Base-by-base conservation (phyloP, 331 rosid genomes). In the Cydonia oblonga region DNA sequence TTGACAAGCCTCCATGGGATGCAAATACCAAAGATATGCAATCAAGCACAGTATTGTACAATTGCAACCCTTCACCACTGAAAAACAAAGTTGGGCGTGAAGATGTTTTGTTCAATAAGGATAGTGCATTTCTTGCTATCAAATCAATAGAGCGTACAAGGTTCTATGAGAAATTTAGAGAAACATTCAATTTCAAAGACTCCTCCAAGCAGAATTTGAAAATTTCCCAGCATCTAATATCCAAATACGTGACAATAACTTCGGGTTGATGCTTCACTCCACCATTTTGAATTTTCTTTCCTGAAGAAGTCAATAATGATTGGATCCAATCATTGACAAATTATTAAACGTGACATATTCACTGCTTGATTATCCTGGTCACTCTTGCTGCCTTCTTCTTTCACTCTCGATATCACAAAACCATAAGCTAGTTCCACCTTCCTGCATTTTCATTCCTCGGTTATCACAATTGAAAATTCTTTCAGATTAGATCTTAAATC, bases 151-250 rank as follows among this genome's bases (percentile, higher is more conserved):
- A 85, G 51, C 69, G 78, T 57, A 93, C 76, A 35, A 93, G 91
- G 74, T 89, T 85, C 79, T 83, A 81, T 1, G 92, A 82, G 71
- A 91, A 81, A 73, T 69, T 91, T 79, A 91, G 80, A 38, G 92
- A 71, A 67, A 81, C 80, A 30, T 20, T 66, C 25, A 81, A 66
- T 72, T 79, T 89, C 75, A 79, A 67, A 40, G 98, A 91, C 77
- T 86, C 86, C 75, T 84, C 77, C 90, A 91, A 83, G 70, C 97
- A 93, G 72, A 91, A 91, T 69, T 83, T 89, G 75, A 89, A 89
- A 78, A 91, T 78, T 78, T 77, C 90, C 98, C 98, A 93, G 82
- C 92, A 91, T 70, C 89, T 86, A 62, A 78, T 25, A 82, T 93
- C 98, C 83, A 87, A 81, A 76, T 68, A 85, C 6, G 92, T 78